Percentiles rank a stretch among this genome's conserved stretches.
These are phyloP conservation scores for Arthonia radiata DNA, from an alignment of 495 filamentous ascomycete species.

Conservation along the genomic window DNA sequence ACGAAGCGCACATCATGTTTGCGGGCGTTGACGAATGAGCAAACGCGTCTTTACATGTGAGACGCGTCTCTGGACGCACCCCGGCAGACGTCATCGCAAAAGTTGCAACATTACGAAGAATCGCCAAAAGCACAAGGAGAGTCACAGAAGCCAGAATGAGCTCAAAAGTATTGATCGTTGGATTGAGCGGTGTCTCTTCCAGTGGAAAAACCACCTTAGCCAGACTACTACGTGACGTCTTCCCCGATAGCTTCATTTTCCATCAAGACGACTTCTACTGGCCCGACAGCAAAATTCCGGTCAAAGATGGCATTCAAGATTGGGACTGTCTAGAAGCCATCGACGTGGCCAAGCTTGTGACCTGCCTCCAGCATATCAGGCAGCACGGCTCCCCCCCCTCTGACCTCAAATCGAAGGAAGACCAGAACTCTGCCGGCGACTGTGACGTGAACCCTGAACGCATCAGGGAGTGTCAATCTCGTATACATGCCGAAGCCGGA, in stretches of 20 bases:
- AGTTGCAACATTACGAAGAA: no score
- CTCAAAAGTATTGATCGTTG: no score
- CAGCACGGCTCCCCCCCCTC: slow-evolving; percentile 29
- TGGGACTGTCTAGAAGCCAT: slow-evolving; percentile 70
- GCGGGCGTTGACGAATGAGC: no score
- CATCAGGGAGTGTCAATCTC: slow-evolving; percentile 19
- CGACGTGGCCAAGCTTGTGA: slow-evolving; percentile 34
- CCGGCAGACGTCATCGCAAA: no score
- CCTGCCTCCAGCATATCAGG: slow-evolving; percentile 36
- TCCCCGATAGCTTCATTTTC: slow-evolving; percentile 45
- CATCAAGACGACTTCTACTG: slow-evolving; percentile 89
- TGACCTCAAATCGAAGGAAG: slow-evolving; percentile 44
- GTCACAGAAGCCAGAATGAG: no score
- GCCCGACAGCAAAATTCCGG: slow-evolving; percentile 41
- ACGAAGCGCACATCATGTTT: no score
- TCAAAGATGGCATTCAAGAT: slow-evolving; percentile 35
- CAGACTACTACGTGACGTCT: slow-evolving; percentile 45
- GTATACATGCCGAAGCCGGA: slow-evolving; percentile 11
- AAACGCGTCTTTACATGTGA: no score
- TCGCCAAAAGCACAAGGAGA: no score
- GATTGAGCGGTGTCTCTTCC: slow-evolving; percentile 50
- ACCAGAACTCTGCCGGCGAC: slow-evolving; percentile 37
- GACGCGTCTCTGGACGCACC: no score
- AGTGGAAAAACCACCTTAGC: slow-evolving; percentile 64
- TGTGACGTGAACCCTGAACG: slow-evolving; percentile 18